Evolutionary conservation across 192 early-diverging fungal species (phyloP), one percentile per base, ranked within the genome.

Genomic region (Blastocladiella britannica): DNA sequence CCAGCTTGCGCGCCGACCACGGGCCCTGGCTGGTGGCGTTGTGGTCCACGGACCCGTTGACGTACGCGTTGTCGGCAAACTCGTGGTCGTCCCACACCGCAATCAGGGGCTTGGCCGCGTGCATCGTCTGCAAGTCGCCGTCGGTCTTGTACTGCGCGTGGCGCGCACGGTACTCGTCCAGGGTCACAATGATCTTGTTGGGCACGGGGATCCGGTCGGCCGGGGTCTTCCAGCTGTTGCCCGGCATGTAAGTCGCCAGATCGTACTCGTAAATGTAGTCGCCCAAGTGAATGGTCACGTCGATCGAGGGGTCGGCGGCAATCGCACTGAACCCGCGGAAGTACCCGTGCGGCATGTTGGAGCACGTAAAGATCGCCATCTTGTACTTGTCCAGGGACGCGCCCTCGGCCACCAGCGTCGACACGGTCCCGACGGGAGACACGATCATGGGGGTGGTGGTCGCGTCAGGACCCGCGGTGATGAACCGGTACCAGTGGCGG

Each of bases 241-340:
- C 67, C 26, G 63, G 63, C 55, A 67, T 43, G 31, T 43, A 43
- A 18, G 9, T 18, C 5, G 31, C 9, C 31, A 43, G 5, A 12
- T 26, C 26, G 53, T 71, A 71, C 55, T 71, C 70, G 59, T 71
- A 71, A 47, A 71, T 62, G 60, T 71, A 71, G 52, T 72, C 70
- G 8, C 70, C 70, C 4, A 72, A 54, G 53, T 68, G 66, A 9
- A 71, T 18, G 0, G 67, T 65, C 25, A 71, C n/a, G 53, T 71
- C 70, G 26, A 71, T 58, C 23, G 64, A 65, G 9, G 24, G n/a
- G 12, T 55, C 27, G 15, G 24, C 47, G 26, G 60, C 65, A 28
- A 71, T 63, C 29, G 47, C 51, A 15, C 52, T 29, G 51, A 67
- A 71, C 20, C 63, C 65, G 29, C 65, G 67, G 66, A 71, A 71